Evolutionary conservation across 2,329 filamentous ascomycete genomes (phyloP).

Genomic region (Colletotrichum sp.): DNA sequence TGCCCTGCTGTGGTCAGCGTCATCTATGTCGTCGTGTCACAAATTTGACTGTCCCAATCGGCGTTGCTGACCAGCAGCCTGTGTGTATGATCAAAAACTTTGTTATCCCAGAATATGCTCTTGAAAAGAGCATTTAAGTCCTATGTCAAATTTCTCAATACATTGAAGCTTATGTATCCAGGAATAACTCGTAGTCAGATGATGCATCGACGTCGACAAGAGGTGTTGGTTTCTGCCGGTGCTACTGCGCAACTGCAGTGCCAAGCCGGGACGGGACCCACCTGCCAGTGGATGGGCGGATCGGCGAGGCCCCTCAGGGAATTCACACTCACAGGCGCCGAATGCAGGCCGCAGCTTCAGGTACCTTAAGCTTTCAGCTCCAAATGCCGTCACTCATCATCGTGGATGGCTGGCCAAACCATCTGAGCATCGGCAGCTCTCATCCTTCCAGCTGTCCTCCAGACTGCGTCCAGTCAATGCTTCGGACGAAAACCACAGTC

Average conservation of each 20-base stretch:
- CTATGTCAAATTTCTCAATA: too few relatives aligned
- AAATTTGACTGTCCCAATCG: too few relatives aligned
- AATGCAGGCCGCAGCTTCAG: background rate
- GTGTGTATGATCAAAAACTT: too few relatives aligned
- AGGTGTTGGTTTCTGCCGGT: background rate
- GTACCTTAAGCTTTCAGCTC: background rate
- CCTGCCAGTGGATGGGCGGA: background rate
- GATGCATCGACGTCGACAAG: background rate
- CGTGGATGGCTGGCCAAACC: background rate
- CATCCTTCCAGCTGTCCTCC: background rate
- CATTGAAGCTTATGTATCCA: background rate
- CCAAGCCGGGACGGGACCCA: constrained; percentile 17
- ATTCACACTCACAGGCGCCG: background rate
- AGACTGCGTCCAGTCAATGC: background rate
- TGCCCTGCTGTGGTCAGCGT: background rate
- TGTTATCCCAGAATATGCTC: accelerated
- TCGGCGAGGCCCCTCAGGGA: constrained; percentile 10
- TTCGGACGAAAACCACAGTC: background rate
- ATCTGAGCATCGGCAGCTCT: background rate
- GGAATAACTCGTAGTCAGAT: background rate
- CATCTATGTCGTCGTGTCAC: too few relatives aligned
- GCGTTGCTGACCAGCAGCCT: too few relatives aligned
- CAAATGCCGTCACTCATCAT: constrained; percentile 8
- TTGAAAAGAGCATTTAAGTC: too few relatives aligned
- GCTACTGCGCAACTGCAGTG: background rate